Percentiles rank a stretch among this genome's conserved stretches.
Evolutionary conservation across 306 rosid genomes (phyloP).

Genomic region (Castanea mollissima): DNA sequence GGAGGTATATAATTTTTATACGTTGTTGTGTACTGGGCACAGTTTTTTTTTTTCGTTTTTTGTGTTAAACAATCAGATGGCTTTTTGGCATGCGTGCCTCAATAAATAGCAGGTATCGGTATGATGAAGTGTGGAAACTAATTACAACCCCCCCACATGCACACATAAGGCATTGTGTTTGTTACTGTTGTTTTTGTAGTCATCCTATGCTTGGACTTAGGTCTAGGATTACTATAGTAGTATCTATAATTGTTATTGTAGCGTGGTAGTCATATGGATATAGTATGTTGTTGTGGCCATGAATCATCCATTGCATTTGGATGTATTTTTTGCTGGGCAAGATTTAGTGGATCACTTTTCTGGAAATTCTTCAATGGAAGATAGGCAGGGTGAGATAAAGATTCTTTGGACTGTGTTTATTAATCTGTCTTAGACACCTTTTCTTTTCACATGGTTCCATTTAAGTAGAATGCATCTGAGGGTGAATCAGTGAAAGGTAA

Average conservation of each 20-base stretch:
- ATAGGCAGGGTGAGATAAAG: neutral
- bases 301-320: neutral
- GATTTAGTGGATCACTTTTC: neutral
- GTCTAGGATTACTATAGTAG: neutral
- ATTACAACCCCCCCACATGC: no score
- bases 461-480: neutral
- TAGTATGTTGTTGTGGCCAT: neutral
- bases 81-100: neutral
- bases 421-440: neutral
- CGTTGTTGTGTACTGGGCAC: constrained; percentile 9
- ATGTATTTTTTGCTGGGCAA: neutral
- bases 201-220: neutral
- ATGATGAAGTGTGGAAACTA: neutral
- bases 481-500: neutral
- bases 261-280: neutral
- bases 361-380: neutral
- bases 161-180: neutral
- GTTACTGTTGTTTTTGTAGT: neutral
- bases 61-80: neutral
- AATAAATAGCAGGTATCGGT: neutral
- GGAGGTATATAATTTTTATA: constrained; percentile 46
- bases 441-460: neutral
- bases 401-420: neutral
- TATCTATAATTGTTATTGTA: neutral
- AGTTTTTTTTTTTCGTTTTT: neutral